Evolutionary conservation across 208 protist species (phyloP).

Genomic region (Acanthamoeba triangularis): DNA sequence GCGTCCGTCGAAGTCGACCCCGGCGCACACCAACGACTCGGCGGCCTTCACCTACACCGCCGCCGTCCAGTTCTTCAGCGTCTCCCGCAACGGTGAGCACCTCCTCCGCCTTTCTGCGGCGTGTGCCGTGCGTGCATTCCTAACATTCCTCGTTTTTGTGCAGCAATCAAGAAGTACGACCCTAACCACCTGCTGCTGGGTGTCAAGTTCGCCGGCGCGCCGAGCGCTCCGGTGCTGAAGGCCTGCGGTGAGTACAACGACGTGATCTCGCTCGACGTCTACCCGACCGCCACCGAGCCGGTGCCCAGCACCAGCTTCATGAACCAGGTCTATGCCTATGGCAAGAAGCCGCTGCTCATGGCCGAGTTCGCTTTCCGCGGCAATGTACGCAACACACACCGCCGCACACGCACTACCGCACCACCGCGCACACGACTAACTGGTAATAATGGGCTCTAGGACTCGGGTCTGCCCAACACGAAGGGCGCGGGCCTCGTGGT

Average conservation of each 20-base stretch:
- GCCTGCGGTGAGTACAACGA: not conserved
- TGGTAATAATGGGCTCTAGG: not conserved
- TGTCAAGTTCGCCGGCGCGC: not conserved
- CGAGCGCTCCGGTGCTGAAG: not conserved
- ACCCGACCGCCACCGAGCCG: not conserved
- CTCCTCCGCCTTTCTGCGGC: not conserved
- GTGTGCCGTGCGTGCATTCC: not conserved
- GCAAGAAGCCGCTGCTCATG: not conserved
- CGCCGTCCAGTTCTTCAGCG: slow-evolving; percentile 41
- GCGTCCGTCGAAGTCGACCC: not conserved
- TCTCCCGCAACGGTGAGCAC: not conserved
- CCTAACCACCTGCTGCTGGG: not conserved
- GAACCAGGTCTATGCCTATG: not conserved
- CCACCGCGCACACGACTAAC: not conserved
- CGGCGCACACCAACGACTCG: not conserved
- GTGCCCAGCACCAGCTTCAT: not conserved
- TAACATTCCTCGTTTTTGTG: too few species aligned
- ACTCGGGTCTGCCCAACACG: not conserved
- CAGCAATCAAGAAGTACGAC: not conserved
- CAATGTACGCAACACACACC: not conserved
- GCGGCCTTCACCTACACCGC: not conserved
- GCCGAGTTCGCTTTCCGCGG: not conserved
- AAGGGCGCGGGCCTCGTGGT: not conserved
- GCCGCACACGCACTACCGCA: not conserved
- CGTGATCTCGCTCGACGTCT: not conserved